phyloP scores from a whole-genome alignment of 75 land plant species.

The Pseudotsuga menziesii region DNA sequence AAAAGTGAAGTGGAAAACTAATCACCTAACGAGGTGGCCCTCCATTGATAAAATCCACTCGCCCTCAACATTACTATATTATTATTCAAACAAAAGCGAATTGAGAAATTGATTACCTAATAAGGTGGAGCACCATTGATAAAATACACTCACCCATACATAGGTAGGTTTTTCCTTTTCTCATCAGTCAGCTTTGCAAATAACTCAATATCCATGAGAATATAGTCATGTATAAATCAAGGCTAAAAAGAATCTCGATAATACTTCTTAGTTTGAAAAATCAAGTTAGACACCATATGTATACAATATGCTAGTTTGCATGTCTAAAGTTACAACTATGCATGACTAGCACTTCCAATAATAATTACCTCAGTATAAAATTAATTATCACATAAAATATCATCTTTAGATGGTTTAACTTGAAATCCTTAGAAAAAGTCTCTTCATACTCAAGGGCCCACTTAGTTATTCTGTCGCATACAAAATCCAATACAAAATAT shows the following conservation, averaged over 20 bases:
- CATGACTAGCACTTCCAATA: neutral
- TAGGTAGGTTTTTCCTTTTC: constrained; percentile 47
- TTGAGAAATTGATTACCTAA: too few relatives aligned
- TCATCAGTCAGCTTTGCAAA: constrained; percentile 42
- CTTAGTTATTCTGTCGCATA: too few relatives aligned
- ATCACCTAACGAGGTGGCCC: constrained; percentile 95
- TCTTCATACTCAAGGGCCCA: constrained; percentile 97
- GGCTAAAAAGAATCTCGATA: too few relatives aligned
- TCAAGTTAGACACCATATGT: neutral
- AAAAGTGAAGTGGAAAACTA: neutral
- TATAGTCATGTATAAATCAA: too few relatives aligned
- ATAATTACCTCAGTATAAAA: constrained; percentile 68
- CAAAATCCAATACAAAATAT: too few relatives aligned
- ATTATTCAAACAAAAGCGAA: too few relatives aligned
- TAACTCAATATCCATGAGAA: constrained; percentile 50
- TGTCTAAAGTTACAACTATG: neutral
- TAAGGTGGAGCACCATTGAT: too few relatives aligned
- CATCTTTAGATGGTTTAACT: constrained; percentile 72
- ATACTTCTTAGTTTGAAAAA: too few relatives aligned
- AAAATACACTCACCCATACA: too few relatives aligned
- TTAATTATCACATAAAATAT: constrained; percentile 83
- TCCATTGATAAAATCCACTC: constrained; percentile 94
- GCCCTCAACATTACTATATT: too few relatives aligned
- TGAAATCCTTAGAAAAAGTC: constrained; percentile 85
- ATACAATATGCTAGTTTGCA: neutral